A percentile compares a stretch with the other conserved stretches of the same genome.
Evolutionary conservation across 2,329 filamentous ascomycete species (phyloP).

Genomic region (Diaporthe vaccinii): DNA sequence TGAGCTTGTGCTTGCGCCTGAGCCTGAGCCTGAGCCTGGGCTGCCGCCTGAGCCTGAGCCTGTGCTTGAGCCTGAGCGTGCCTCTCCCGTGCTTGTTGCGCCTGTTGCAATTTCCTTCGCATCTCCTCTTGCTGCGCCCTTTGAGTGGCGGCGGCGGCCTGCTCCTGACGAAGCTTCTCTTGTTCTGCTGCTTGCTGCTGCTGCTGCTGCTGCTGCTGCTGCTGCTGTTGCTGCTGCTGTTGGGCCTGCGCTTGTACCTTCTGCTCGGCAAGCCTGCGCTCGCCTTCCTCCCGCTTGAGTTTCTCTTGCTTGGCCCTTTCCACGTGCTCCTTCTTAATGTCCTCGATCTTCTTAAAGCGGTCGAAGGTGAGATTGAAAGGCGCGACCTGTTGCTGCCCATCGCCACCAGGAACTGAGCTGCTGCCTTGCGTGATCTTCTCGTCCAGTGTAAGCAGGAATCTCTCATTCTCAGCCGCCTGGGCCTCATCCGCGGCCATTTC

Average conservation of each 20-base stretch:
- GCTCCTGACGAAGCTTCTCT: constrained; percentile 50
- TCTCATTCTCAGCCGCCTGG: constrained; percentile 87
- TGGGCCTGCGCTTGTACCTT: constrained; percentile 62
- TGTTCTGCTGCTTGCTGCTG: constrained; percentile 60
- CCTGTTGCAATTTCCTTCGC: constrained; percentile 52
- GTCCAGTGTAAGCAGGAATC: constrained; percentile 93
- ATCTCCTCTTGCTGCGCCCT: constrained; percentile 50
- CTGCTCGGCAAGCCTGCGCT: constrained; percentile 64
- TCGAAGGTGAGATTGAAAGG: constrained; percentile 90
- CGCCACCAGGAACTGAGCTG: constrained; percentile 74
- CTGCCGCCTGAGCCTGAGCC: constrained; percentile 43
- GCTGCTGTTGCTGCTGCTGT: constrained; percentile 58
- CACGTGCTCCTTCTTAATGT: constrained; percentile 82
- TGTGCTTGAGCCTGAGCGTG: constrained; percentile 53
- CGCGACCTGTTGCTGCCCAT: constrained; percentile 78
- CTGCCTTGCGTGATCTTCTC: constrained; percentile 79
- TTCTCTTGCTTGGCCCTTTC: constrained; percentile 85
- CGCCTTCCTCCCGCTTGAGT: constrained; percentile 72
- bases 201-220: constrained; percentile 61
- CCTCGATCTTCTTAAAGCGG: constrained; percentile 90
- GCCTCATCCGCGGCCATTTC: constrained; percentile 97
- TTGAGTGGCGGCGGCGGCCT: constrained; percentile 48
- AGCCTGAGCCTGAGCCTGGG: constrained; percentile 47
- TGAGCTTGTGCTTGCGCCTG: constrained; percentile 46
- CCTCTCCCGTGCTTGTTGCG: constrained; percentile 50